A percentile compares a stretch with the other conserved stretches of the same genome.
Evolutionary conservation across 2,329 filamentous ascomycete genomes (phyloP).

Genomic region (Metarhizium humberi): DNA sequence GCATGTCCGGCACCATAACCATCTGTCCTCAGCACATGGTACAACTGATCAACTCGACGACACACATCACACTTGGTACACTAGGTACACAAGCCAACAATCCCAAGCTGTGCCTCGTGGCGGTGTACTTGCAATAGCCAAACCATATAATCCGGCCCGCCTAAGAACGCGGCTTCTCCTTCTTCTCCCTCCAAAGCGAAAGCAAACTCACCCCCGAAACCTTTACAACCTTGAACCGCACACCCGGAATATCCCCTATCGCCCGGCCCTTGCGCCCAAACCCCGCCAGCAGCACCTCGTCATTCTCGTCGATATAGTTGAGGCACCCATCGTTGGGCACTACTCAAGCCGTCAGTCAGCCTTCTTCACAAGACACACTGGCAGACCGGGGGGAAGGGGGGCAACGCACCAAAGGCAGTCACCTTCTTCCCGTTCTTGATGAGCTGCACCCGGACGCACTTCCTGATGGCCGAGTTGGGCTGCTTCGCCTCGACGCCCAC

Average conservation of each 20-base stretch:
- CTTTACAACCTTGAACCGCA: slow-evolving; percentile 99
- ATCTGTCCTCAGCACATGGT: too few species aligned
- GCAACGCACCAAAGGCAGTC: slow-evolving; percentile 92
- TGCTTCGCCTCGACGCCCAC: slow-evolving; percentile 99
- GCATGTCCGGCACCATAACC: too few species aligned
- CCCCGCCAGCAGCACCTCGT: slow-evolving; percentile 98
- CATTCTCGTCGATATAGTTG: slow-evolving; percentile 99
- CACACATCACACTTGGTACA: too few species aligned
- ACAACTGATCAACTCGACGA: too few species aligned
- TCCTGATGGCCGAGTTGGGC: slow-evolving; percentile 99
- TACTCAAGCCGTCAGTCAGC: slow-evolving; percentile 27
- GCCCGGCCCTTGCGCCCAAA: slow-evolving; percentile 99
- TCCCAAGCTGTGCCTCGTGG: too few species aligned
- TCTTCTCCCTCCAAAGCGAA: slow-evolving; percentile 93
- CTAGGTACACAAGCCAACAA: too few species aligned
- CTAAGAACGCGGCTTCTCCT: slow-evolving; percentile 90
- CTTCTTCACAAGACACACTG: too few species aligned
- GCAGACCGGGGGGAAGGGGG: too few species aligned
- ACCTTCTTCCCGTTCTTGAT: slow-evolving; percentile 99
- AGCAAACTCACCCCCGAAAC: slow-evolving; percentile 97
- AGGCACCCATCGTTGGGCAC: slow-evolving; percentile 99
- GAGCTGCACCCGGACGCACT: slow-evolving; percentile 98
- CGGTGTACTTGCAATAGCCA: too few species aligned
- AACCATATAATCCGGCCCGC: too few species aligned
- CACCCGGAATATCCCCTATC: slow-evolving; percentile 99